Evolutionary conservation across 1,139 yeast genomes (phyloP).

Genomic region (Geotrichum bryndzae): DNA sequence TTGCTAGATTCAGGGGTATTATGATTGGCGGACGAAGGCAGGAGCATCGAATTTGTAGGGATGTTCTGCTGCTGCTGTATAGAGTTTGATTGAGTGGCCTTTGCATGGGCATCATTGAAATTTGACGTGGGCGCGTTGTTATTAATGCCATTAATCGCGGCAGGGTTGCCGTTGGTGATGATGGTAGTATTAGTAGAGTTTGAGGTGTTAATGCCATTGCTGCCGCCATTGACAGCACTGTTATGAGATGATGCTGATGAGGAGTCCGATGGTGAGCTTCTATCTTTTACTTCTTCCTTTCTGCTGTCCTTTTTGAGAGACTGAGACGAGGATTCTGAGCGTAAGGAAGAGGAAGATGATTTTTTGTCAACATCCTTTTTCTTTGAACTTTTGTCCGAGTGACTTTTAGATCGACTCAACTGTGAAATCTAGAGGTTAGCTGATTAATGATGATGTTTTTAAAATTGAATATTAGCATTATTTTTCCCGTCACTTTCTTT

Average conservation of each 20-base stretch:
- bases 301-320: slow-evolving; percentile 13
- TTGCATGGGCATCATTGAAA: neutral
- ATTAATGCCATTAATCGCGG: neutral
- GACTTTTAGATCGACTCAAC: slow-evolving; percentile 31
- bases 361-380: slow-evolving; percentile 15
- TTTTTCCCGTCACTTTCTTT: neutral
- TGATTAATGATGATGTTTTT: neutral
- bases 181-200: neutral
- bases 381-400: slow-evolving; percentile 22
- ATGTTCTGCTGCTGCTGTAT: neutral
- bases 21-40: neutral
- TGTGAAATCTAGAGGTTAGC: slow-evolving; percentile 5
- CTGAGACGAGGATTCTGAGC: slow-evolving; percentile 17
- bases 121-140: neutral
- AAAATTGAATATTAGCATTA: neutral
- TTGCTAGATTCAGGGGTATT: neutral
- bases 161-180: neutral
- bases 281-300: slow-evolving; percentile 16
- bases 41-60: slow-evolving; percentile 1
- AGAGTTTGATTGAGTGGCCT: neutral
- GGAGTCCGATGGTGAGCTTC: slow-evolving; percentile 3
- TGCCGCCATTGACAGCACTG: neutral
- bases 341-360: slow-evolving; percentile 12
- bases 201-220: neutral
- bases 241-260: neutral